These are phyloP conservation scores for Cucurbita maxima DNA, from an alignment of 306 rosid genomes.

Conservation along the genomic window DNA sequence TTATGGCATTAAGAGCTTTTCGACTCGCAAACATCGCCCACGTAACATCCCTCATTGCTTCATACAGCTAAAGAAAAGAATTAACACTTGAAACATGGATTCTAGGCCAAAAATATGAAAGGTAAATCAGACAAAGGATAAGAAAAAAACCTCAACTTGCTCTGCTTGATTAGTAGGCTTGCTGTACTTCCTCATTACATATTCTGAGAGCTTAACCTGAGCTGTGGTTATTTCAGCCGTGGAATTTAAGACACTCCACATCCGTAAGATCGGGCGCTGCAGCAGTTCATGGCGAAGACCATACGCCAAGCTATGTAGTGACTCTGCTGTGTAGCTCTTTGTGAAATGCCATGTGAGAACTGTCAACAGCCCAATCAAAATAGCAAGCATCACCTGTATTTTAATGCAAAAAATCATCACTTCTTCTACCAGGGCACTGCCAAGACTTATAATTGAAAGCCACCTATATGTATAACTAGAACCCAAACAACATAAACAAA, in stretches of 20 bases:
- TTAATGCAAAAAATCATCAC: constrained; percentile 1
- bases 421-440: neutral
- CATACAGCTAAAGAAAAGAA: constrained; percentile 67
- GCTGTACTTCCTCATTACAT: constrained; percentile 56
- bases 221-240: constrained; percentile 82
- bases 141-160: constrained; percentile 70
- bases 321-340: constrained; percentile 67
- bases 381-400: constrained; percentile 81
- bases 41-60: constrained; percentile 72
- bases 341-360: constrained; percentile 97
- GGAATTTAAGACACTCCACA: constrained; percentile 94
- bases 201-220: constrained; percentile 78
- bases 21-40: constrained; percentile 87
- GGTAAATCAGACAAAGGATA: neutral
- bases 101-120: neutral
- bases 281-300: constrained; percentile 87
- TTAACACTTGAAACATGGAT: constrained; percentile 9
- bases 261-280: constrained; percentile 79
- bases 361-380: constrained; percentile 80
- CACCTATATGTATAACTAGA: neutral
- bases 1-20: constrained; percentile 83
- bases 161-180: constrained; percentile 74
- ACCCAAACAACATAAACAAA: neutral
- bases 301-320: constrained; percentile 70
- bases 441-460: neutral